phyloP scores from a whole-genome alignment of 768 basidiomycete genomes.

The Leucocoprinus birnbaumii region DNA sequence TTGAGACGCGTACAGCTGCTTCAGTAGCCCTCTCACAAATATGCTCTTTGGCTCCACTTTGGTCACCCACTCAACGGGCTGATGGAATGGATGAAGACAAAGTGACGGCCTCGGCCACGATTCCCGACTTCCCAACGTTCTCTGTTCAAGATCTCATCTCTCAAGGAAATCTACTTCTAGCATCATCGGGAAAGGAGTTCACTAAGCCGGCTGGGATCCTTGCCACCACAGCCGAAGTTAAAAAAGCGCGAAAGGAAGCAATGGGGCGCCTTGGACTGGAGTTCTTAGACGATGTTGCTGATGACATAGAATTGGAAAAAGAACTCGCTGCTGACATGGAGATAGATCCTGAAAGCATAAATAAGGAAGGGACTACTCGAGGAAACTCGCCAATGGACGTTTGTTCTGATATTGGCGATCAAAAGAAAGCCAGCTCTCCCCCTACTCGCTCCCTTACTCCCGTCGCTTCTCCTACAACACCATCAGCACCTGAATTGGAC shows the following conservation, averaged over 20 bases:
- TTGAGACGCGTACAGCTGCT: constrained; percentile 88
- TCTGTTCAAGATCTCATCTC: constrained; percentile 74
- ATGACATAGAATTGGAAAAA: constrained; percentile 85
- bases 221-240: constrained; percentile 75
- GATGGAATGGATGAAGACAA: constrained; percentile 22
- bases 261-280: constrained; percentile 87
- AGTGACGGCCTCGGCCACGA: constrained; percentile 22
- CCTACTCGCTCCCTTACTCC: constrained; percentile 44
- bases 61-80: constrained; percentile 51
- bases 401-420: constrained; percentile 30
- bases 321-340: constrained; percentile 66
- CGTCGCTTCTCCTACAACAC: constrained; percentile 48
- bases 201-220: constrained; percentile 68
- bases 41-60: constrained; percentile 78
- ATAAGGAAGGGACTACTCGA: constrained; percentile 1
- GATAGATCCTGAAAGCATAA: constrained; percentile 32
- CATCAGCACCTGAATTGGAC: constrained; percentile 43
- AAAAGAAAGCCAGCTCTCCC: constrained; percentile 35
- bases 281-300: constrained; percentile 75
- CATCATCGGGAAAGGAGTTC: constrained; percentile 94
- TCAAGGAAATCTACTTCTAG: constrained; percentile 77
- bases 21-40: constrained; percentile 88
- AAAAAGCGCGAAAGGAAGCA: constrained; percentile 84
- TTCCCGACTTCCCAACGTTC: constrained; percentile 69
- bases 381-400: constrained; percentile 28